Percentiles rank a stretch among this genome's conserved stretches.
Evolutionary conservation across 352 stramenopile genomes (phyloP).

Genomic region (Phytopythium chamaehyphon): DNA sequence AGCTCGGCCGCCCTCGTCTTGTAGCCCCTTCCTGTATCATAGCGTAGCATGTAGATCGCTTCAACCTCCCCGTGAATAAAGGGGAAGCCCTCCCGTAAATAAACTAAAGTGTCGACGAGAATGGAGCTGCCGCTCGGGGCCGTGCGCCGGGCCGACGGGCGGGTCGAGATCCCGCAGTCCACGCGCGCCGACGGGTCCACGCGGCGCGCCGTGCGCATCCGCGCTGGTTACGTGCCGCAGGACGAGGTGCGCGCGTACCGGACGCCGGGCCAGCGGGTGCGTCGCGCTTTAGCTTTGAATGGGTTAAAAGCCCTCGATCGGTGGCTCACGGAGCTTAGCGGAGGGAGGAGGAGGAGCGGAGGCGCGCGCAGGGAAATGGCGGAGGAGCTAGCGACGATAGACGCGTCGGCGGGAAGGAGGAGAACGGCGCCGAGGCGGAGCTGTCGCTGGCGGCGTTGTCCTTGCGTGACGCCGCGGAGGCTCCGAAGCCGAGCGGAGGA

Average conservation of each 20-base stretch:
- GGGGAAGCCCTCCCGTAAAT: constrained; percentile 4
- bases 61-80: not conserved
- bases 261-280: constrained; percentile 55
- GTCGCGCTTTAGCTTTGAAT: not conserved
- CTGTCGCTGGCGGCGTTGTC: constrained; percentile 5
- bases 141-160: constrained; percentile 50
- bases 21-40: constrained; percentile 5
- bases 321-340: not conserved
- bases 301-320: too few species aligned
- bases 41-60: not conserved
- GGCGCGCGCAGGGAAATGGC: not conserved
- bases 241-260: constrained; percentile 84
- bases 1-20: constrained; percentile 19
- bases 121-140: constrained; percentile 50
- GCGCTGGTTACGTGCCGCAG: constrained; percentile 74
- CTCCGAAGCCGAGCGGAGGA: not conserved
- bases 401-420: not conserved
- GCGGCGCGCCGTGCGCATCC: constrained; percentile 78
- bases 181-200: constrained; percentile 64
- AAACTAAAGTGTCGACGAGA: not conserved
- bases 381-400: not conserved
- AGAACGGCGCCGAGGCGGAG: not conserved
- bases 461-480: not conserved
- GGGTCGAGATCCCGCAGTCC: constrained; percentile 62
- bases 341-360: constrained; percentile 3